Base-by-base conservation (phyloP, 805 yeast genomes). In the Sugiyamaella chiloensis region DNA sequence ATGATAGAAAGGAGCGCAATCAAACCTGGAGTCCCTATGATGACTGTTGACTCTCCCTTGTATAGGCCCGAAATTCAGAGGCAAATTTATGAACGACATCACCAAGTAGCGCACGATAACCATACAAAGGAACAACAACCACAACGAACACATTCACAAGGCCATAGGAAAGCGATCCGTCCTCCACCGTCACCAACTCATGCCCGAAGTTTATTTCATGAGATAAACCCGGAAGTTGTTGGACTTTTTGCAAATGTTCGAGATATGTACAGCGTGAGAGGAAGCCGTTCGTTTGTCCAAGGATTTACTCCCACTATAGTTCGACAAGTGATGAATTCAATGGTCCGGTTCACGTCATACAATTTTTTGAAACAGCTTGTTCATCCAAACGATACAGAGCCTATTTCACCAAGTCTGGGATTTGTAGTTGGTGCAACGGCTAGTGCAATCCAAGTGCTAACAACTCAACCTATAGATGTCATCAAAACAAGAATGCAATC, bases 381-480 rank as follows among this genome's bases (percentile, higher is more conserved):
- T 21, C 53, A 55, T 19, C 56, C 59, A 42, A 44, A 47, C 42
- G 57, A 55, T 17, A 57, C 53, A 32, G 57, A 54, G 42, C 48
- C 52, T 11, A 46, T 63, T 35, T 42, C 58, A 4, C 50, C 68
- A 11, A 63, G 71, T 1, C 62, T 62, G 49, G 52, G 61, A 6
- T 47, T 68, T 14, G 56, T 52, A 17, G 55, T 81, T 7, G 88
- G 93, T 4, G 67, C 82, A 8, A 71, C 79, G 1, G 79, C 95
- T 2, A 81, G 93, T 0, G 66, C 76, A 2, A 84, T 88, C 0
- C 95, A 87, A 24, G 85, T 87, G 19, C 79, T 78, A 0, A 69
- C 78, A 0, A 90, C 96, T 0, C 98, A 88, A 67, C 97, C 97
- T 0, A 70, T 90, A 24, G 97, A 90, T 67, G 87, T 87, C 2